Evolutionary conservation across 2,329 filamentous ascomycete genomes (phyloP).

Genomic region (Ophiocordyceps sinensis): DNA sequence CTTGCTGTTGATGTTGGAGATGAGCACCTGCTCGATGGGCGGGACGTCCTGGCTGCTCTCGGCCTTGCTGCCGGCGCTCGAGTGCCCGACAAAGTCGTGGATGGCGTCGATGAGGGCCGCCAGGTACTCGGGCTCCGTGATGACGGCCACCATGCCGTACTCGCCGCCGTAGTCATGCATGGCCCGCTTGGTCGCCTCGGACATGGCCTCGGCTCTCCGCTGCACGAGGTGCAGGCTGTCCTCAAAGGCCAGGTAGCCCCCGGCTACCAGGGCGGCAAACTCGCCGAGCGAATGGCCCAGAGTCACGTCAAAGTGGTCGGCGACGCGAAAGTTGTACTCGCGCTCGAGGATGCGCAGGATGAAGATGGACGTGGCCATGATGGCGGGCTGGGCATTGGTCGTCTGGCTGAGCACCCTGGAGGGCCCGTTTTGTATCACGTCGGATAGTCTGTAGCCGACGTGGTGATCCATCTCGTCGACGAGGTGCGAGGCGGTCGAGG

Average conservation of each 20-base stretch:
- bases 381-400: constrained; percentile 82
- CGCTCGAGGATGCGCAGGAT: constrained; percentile 77
- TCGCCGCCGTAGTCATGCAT: constrained; percentile 56
- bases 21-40: constrained; percentile 72
- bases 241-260: constrained; percentile 62
- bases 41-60: constrained; percentile 55
- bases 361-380: constrained; percentile 87
- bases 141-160: constrained; percentile 87
- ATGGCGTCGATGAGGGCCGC: constrained; percentile 56
- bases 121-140: constrained; percentile 73
- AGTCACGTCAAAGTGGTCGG: constrained; percentile 62
- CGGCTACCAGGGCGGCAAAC: constrained; percentile 79
- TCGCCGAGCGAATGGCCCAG: constrained; percentile 87
- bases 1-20: constrained; percentile 90
- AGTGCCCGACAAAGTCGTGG: constrained; percentile 62
- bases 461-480: constrained; percentile 74
- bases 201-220: constrained; percentile 70
- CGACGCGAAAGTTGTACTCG: constrained; percentile 65
- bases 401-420: constrained; percentile 66
- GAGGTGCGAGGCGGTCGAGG: constrained; percentile 57
- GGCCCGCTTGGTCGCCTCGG: constrained; percentile 55
- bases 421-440: constrained; percentile 66
- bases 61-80: constrained; percentile 47
- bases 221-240: constrained; percentile 69
- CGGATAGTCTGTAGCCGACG: constrained; percentile 60